phyloP scores from a whole-genome alignment of 768 basidiomycete genomes.

The Naganishia vaughanmartiniae region DNA sequence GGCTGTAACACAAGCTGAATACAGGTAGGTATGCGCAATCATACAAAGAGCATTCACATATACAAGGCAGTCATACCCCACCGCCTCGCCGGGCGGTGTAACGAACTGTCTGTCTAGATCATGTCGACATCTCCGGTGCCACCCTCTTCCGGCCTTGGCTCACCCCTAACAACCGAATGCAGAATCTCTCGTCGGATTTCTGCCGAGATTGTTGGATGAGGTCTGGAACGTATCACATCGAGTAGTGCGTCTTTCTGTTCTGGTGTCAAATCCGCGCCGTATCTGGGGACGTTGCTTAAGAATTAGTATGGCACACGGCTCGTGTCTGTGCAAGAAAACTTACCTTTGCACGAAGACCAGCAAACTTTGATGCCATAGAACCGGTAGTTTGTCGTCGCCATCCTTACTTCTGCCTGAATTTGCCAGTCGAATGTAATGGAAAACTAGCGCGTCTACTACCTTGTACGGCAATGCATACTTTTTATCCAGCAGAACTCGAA shows the following conservation, averaged over 20 bases:
- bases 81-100: background rate
- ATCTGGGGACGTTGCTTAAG: conserved; percentile 57
- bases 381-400: conserved; percentile 74
- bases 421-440: conserved; percentile 95
- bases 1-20: background rate
- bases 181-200: conserved; percentile 89
- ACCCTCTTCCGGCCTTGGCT: conserved; percentile 64
- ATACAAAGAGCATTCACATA: background rate
- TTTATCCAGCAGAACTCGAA: conserved; percentile 93
- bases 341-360: conserved; percentile 91
- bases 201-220: conserved; percentile 79
- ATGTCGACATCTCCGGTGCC: conserved; percentile 52
- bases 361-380: conserved; percentile 96
- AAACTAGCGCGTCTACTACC: conserved; percentile 92
- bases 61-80: background rate
- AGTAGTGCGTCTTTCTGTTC: conserved; percentile 97
- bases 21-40: background rate
- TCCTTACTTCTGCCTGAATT: conserved; percentile 74
- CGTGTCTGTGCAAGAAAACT: conserved; percentile 31
- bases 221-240: conserved; percentile 80
- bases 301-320: background rate
- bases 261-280: conserved; percentile 86
- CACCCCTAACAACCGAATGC: conserved; percentile 80
- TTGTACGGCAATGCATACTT: conserved; percentile 98
- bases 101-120: conserved; percentile 31